Percentiles rank a stretch among this genome's conserved stretches.
These are phyloP conservation scores for Xerophyta viscosa DNA, from an alignment of 106 monocot species.

Conservation along the genomic window DNA sequence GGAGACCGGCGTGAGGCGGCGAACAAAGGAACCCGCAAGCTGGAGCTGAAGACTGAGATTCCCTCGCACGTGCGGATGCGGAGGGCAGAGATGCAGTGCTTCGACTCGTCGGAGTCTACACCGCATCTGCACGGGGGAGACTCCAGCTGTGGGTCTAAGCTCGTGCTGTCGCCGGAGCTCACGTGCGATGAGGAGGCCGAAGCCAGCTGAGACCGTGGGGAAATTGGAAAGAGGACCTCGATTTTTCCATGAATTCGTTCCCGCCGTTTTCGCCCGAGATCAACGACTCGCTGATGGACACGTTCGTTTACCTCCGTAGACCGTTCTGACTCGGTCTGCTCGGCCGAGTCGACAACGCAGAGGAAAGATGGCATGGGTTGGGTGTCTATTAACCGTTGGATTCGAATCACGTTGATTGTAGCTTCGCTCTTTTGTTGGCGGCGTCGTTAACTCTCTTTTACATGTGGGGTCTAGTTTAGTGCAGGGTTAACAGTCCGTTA, in stretches of 20 bases:
- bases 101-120: too few species aligned
- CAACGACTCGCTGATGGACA: constrained; percentile 24
- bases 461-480: too few species aligned
- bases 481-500: too few species aligned
- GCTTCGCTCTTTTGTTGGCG: too few species aligned
- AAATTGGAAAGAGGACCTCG: constrained; percentile 4
- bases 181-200: constrained; percentile 37
- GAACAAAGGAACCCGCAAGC: constrained; percentile 1
- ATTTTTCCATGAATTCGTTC: constrained; percentile 1
- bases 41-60: constrained; percentile 5
- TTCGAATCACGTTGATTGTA: too few species aligned
- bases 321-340: neutral
- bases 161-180: constrained; percentile 45
- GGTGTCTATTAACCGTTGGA: too few species aligned
- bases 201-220: constrained; percentile 34
- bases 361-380: too few species aligned
- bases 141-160: constrained; percentile 52
- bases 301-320: constrained; percentile 15
- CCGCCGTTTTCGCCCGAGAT: constrained; percentile 4
- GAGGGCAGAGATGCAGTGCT: constrained; percentile 22
- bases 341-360: too few species aligned
- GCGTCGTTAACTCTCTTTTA: too few species aligned
- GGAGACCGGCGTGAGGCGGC: constrained; percentile 11
- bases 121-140: constrained; percentile 24
- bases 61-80: constrained; percentile 8